These are phyloP conservation scores for Epicoccum nigrum DNA, from an alignment of 2,329 filamentous ascomycete genomes.

Conservation along the genomic window DNA sequence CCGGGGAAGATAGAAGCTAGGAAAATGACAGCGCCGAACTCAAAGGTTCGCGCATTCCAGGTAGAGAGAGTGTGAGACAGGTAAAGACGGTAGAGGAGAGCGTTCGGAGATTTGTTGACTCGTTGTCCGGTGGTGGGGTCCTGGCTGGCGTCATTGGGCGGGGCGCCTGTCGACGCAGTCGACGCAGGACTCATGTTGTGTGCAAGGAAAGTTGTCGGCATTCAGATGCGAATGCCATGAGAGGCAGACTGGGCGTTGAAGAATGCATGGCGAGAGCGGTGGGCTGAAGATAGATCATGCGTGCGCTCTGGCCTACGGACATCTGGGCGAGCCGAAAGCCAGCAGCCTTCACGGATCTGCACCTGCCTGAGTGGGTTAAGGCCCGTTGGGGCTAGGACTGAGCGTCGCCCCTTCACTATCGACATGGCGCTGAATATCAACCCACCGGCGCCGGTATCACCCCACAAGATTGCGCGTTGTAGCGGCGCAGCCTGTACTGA, in stretches of 20 bases:
- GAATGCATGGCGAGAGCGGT: constrained; percentile 12
- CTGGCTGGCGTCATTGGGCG: constrained; percentile 1
- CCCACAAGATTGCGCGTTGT: constrained; percentile 13
- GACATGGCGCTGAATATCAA: constrained; percentile 10
- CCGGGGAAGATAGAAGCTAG: constrained; percentile 54
- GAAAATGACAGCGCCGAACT: constrained; percentile 59
- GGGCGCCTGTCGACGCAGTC: constrained; percentile 8
- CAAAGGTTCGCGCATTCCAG: constrained; percentile 58
- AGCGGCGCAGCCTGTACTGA: not conserved
- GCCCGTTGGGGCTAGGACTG: constrained; percentile 2
- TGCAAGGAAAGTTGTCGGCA: constrained; percentile 1
- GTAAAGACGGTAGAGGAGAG: constrained; percentile 48
- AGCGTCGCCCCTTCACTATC: constrained; percentile 3
- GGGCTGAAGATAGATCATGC: constrained; percentile 16
- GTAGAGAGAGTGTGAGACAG: constrained; percentile 56
- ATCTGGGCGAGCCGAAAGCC: constrained; percentile 15
- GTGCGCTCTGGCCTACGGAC: constrained; percentile 18
- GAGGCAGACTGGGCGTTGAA: not conserved
- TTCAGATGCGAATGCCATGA: constrained; percentile 8
- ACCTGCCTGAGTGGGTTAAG: constrained; percentile 1
- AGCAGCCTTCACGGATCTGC: constrained; percentile 12
- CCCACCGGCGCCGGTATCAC: constrained; percentile 12
- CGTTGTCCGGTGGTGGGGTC: constrained; percentile 11
- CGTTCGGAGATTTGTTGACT: constrained; percentile 12
- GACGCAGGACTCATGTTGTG: constrained; percentile 12